phyloP scores from a whole-genome alignment of 2,329 filamentous ascomycete genomes.

The Sporothrix luriei region DNA sequence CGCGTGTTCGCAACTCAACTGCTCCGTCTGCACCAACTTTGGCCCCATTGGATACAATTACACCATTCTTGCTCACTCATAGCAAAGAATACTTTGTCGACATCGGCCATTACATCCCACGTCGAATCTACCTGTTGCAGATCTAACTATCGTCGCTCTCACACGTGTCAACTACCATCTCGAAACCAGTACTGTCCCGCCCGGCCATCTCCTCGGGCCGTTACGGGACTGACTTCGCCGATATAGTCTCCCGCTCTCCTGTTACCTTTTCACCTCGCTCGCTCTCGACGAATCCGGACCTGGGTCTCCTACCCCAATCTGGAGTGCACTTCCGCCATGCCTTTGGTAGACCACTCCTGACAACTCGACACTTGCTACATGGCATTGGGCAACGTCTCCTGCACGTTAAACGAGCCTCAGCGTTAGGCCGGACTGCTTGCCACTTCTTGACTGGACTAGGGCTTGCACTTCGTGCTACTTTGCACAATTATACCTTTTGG shows the following conservation, averaged over 20 bases:
- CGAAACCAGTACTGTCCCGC: neutral
- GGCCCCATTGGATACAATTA: slow-evolving; percentile 17
- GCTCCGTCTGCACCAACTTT: slow-evolving; percentile 9
- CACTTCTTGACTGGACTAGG: neutral
- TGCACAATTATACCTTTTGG: neutral
- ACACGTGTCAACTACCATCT: neutral
- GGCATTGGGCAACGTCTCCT: neutral
- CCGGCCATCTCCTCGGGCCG: neutral
- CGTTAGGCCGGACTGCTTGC: neutral
- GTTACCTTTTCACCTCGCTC: neutral
- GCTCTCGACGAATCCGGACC: slow-evolving; percentile 16
- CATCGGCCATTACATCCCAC: neutral
- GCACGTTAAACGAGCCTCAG: neutral
- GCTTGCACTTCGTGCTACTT: slow-evolving; percentile 13
- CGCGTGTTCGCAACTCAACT: slow-evolving; percentile 1
- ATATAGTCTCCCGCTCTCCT: neutral
- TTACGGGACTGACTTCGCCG: neutral
- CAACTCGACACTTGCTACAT: slow-evolving; percentile 21
- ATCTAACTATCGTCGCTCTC: slow-evolving; percentile 14
- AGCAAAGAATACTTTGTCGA: neutral
- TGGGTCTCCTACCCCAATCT: neutral
- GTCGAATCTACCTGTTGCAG: neutral
- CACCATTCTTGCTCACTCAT: neutral
- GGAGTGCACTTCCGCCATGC: slow-evolving; percentile 26
- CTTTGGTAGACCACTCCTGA: slow-evolving; percentile 27